Base-by-base conservation (phyloP, 2,329 filamentous ascomycete genomes). In the Hypocreales sp. region DNA sequence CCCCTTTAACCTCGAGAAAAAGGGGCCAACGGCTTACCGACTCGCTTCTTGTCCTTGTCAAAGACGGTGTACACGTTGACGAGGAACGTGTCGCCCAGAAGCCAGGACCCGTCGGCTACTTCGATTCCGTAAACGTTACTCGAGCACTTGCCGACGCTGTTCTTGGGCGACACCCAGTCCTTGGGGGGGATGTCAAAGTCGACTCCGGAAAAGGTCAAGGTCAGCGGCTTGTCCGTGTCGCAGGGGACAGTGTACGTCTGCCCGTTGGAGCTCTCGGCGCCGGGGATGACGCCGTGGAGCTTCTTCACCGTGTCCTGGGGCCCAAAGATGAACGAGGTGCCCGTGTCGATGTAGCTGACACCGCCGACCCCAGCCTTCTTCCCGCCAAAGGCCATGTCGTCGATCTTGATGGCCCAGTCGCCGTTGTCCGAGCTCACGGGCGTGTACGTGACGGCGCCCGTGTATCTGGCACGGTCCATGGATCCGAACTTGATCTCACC, bases 11-110 rank as follows among this genome's bases (percentile, higher is more conserved):
- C n/a, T n/a, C n/a, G n/a, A n/a, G n/a, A n/a, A n/a, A n/a, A n/a
- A n/a, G n/a, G n/a, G n/a, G n/a, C n/a, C n/a, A n/a, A n/a, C n/a
- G n/a, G 47, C 60, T 46, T 47, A 67, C 76, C 79, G 36, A 84
- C 69, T 27, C 64, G 66, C 23, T 50, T 53, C 36, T 72, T 45
- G 35, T 87, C 82, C 28, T 69, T 70, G 47, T 93, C 84, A 46
- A 92, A 92, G 15, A 90, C 75, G 2, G 72, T 62, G 46, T 92
- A 92, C 11, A 92, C 83, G 40, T 92, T 92, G 57, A 92, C 92
- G 34, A 93, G 54, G 41, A 92, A 92, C 1, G 78, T 70, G 38
- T 84, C 83, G 2, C 84, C 84, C 1, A 92, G 52, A n/a, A 93
- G 60, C 82, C 83, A 92, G 16, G 72, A 40, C 40, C 58, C 61